phyloP scores from a whole-genome alignment of 768 basidiomycete species.

The Naganishia randhawae region DNA sequence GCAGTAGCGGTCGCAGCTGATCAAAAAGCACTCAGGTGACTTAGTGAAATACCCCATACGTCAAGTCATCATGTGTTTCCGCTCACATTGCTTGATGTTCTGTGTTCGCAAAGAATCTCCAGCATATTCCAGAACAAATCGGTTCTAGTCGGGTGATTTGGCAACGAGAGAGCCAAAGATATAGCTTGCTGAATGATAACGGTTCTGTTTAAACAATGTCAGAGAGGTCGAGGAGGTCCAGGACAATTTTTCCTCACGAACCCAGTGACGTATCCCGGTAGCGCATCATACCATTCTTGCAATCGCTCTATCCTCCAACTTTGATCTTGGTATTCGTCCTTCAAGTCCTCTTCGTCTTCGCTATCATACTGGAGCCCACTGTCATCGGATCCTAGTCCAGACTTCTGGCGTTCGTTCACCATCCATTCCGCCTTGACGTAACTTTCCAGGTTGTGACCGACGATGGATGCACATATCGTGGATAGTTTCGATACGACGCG shows the following conservation, averaged over 20 bases:
- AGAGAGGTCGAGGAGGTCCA: neutral
- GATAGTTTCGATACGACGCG: neutral
- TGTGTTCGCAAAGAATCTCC: slow-evolving; percentile 1
- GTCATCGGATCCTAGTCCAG: neutral
- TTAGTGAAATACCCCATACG: neutral
- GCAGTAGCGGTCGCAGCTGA: neutral
- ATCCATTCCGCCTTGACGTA: slow-evolving; percentile 22
- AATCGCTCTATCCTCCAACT: slow-evolving; percentile 21
- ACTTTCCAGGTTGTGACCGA: slow-evolving; percentile 16
- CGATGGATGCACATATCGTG: neutral
- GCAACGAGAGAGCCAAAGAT: neutral
- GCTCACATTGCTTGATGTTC: neutral
- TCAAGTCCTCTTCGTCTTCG: neutral
- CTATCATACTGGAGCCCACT: slow-evolving; percentile 6
- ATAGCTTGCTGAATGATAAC: slow-evolving; percentile 6
- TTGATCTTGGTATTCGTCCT: slow-evolving; percentile 16
- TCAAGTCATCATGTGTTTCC: neutral
- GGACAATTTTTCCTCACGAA: neutral
- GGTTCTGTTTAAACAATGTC: neutral
- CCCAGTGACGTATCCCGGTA: slow-evolving; percentile 8
- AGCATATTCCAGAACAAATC: slow-evolving; percentile 13
- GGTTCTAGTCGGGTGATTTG: slow-evolving; percentile 2
- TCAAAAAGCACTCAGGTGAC: no score
- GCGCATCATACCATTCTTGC: slow-evolving; percentile 20
- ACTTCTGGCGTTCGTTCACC: neutral